Conservation (phyloP, 148 eudicot species). For the Arbutus unedo region DNA sequence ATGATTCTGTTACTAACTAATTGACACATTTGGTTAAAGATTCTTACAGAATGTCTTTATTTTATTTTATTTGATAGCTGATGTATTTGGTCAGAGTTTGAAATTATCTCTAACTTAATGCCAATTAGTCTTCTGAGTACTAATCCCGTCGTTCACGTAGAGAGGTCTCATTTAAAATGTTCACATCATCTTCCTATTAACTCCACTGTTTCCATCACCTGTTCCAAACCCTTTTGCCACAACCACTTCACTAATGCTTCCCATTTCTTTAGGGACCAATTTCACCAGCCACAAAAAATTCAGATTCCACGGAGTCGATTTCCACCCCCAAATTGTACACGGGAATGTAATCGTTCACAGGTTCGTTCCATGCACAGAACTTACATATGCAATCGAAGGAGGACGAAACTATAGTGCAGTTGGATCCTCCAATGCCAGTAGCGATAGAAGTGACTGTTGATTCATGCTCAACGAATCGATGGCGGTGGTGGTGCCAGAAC, state of each 20-base stretch:
- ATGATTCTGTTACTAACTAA: background rate
- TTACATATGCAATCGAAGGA: constrained; percentile 29
- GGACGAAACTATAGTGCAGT: constrained; percentile 20
- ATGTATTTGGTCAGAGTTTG: too few relatives aligned
- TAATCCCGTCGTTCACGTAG: too few relatives aligned
- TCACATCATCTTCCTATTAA: background rate
- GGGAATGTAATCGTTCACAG: constrained; percentile 17
- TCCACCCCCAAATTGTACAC: constrained; percentile 15
- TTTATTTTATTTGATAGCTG: too few relatives aligned
- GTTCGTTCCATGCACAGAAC: constrained; percentile 9
- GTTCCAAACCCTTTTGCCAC: constrained; percentile 4
- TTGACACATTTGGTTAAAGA: background rate
- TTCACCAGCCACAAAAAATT: constrained; percentile 16
- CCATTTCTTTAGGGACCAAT: background rate
- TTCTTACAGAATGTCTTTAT: background rate
- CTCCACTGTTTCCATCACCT: background rate
- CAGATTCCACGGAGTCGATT: constrained; percentile 20
- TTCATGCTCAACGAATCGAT: constrained; percentile 15
- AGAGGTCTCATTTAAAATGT: too few relatives aligned
- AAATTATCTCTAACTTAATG: too few relatives aligned
- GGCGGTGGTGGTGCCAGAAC: constrained; percentile 15
- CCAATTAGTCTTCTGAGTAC: too few relatives aligned
- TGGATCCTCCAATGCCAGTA: constrained; percentile 5
- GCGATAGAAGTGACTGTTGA: constrained; percentile 17
- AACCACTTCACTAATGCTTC: constrained; percentile 13